phyloP scores from a whole-genome alignment of 73 alveolate genomes.

The Tetrahymena borealis region DNA sequence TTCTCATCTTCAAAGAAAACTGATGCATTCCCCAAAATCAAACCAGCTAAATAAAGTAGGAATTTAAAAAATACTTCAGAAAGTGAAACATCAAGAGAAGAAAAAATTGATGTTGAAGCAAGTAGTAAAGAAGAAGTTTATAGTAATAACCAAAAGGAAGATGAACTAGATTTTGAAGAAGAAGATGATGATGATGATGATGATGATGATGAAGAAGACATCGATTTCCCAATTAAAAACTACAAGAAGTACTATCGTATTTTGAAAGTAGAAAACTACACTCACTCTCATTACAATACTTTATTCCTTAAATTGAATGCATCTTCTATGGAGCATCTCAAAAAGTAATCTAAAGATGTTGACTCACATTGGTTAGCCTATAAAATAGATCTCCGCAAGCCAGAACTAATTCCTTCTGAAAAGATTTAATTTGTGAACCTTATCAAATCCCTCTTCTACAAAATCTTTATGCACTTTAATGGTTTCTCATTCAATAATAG shows the following conservation, averaged over 20 bases:
- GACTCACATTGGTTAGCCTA: background rate
- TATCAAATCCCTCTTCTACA: background rate
- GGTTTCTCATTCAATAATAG: background rate
- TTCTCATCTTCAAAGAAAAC: too few relatives aligned
- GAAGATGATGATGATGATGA: background rate
- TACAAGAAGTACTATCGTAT: background rate
- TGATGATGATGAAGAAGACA: background rate
- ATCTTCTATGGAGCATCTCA: background rate
- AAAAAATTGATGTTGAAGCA: too few relatives aligned
- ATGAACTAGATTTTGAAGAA: background rate
- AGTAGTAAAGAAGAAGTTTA: background rate
- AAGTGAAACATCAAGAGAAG: too few relatives aligned
- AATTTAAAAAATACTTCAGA: too few relatives aligned
- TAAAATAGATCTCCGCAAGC: background rate
- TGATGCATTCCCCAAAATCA: too few relatives aligned
- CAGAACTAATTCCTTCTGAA: background rate
- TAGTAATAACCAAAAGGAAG: background rate
- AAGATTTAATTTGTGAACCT: background rate
- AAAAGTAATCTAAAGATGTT: background rate
- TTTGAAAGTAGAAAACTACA: background rate
- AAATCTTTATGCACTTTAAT: background rate
- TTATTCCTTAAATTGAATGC: background rate
- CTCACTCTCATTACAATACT: background rate
- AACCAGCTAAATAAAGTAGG: too few relatives aligned
- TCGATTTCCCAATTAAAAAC: background rate